phyloP scores from a whole-genome alignment of 2,329 filamentous ascomycete species.

The Neodidymelliopsis sp. region DNA sequence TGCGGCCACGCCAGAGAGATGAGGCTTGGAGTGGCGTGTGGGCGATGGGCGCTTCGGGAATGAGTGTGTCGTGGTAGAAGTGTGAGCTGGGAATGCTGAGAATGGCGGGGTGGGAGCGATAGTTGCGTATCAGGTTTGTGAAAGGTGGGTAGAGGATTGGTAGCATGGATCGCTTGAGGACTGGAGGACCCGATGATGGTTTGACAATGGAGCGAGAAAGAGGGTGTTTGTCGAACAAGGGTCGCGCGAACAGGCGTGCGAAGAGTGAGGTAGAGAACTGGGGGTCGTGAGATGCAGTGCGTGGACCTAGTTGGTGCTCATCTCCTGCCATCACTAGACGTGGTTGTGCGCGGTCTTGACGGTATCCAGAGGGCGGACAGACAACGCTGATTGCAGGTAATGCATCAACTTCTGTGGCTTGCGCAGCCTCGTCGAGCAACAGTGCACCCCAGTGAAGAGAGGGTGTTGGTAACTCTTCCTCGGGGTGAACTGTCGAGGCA shows the following conservation, averaged over 20 bases:
- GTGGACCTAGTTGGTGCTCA: slow-evolving; percentile 54
- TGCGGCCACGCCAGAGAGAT: slow-evolving; percentile 48
- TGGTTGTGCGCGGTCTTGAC: slow-evolving; percentile 35
- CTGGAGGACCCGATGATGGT: slow-evolving; percentile 33
- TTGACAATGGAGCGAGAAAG: slow-evolving; percentile 46
- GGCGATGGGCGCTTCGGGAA: slow-evolving; percentile 46
- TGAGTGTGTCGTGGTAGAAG: slow-evolving; percentile 56
- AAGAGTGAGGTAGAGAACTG: slow-evolving; percentile 51
- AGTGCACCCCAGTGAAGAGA: slow-evolving; percentile 54
- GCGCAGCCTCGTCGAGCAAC: slow-evolving; percentile 56
- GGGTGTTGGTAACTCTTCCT: slow-evolving; percentile 9
- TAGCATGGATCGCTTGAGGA: slow-evolving; percentile 43
- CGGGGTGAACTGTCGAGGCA: slow-evolving; percentile 40
- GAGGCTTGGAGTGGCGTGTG: slow-evolving; percentile 36
- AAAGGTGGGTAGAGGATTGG: slow-evolving; percentile 55
- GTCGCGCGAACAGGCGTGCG: slow-evolving; percentile 50
- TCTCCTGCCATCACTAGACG: slow-evolving; percentile 57
- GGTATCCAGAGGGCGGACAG: slow-evolving; percentile 42
- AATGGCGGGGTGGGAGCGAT: slow-evolving; percentile 57
- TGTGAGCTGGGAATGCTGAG: slow-evolving; percentile 51
- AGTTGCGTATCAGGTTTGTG: slow-evolving; percentile 55
- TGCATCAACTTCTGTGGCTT: slow-evolving; percentile 54
- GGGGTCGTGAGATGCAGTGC: slow-evolving; percentile 45
- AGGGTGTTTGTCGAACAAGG: slow-evolving; percentile 51
- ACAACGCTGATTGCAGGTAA: slow-evolving; percentile 53